Evolutionary conservation across 148 eudicot genomes (phyloP), one percentile per base, ranked within the genome.

Genomic region (Nyssa sinensis): DNA sequence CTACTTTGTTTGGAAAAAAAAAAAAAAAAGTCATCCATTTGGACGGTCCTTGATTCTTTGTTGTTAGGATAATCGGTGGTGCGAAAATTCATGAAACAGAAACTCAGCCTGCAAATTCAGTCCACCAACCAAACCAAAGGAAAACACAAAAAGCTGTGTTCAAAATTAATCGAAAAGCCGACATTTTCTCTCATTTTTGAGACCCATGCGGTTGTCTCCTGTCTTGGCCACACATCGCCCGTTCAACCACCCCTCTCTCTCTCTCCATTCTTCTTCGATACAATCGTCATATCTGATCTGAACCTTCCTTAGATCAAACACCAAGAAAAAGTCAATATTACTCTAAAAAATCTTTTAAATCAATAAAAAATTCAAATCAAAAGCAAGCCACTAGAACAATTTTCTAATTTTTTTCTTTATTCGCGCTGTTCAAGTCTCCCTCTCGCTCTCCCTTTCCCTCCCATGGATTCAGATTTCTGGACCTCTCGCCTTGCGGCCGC

Each of bases 401-500:
- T 12, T 13, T 11, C 12, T n/a, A n/a, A 28, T 25, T 33, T 39
- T 66, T 24, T 14, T 35, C 0, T 24, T 37, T 35, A 23, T 66
- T 23, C 51, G 37, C 37, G 11, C 53, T 2, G 37, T 37, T 67
- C 16, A 58, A 67, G 0, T 7, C 57, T 55, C 17, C 31, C 62
- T 59, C 32, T 27, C 24, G 49, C 44, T 75, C 67, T 33, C 41
- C 29, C 55, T 19, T 51, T 69, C 25, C 31, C 21, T 21, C 34
- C 21, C 31, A 93, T 93, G 98, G 98, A 93, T 80, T 86, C 98
- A 7, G 94, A 91, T 44, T 90, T 86, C 66, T 93, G 98, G 98
- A 85, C 92, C 76, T 69, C 96, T 25, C 96, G 92, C 39, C 84
- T 93, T 21, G 96, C 92, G 53, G 91, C 93, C 28, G 93, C 96